Evolutionary conservation across 345 rosid species (phyloP).

Genomic region (Abelmoschus esculentus): DNA sequence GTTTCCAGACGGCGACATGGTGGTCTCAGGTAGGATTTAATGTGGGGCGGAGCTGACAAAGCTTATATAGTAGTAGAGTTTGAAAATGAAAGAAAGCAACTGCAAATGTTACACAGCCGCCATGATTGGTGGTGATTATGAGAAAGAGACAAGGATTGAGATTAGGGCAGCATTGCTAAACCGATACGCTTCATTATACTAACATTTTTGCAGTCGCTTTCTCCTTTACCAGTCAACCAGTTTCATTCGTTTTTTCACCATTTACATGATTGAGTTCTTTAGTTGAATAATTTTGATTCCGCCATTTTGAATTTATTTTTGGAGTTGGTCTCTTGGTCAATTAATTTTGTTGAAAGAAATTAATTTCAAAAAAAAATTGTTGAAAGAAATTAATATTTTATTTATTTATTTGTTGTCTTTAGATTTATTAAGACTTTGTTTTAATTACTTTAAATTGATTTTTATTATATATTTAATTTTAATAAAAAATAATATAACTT

Average conservation of each 20-base stretch:
- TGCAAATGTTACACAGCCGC: background rate
- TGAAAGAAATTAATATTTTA: too few species aligned
- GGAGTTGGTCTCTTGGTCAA: too few species aligned
- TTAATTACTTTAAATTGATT: too few species aligned
- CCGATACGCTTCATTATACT: background rate
- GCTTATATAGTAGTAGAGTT: background rate
- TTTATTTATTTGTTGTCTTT: too few species aligned
- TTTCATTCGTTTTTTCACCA: background rate
- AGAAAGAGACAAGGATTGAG: background rate
- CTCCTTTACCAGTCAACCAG: background rate
- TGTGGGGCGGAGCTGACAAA: background rate
- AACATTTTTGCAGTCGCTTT: background rate
- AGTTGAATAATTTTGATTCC: too few species aligned
- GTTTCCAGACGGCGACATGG: constrained; percentile 28
- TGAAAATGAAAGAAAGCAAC: background rate
- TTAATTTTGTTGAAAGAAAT: too few species aligned
- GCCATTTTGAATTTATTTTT: too few species aligned
- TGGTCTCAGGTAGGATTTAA: constrained; percentile 10
- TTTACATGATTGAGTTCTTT: background rate
- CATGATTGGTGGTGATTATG: background rate
- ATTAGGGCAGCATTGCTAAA: background rate
- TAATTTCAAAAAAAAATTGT: too few species aligned
- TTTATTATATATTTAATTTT: too few species aligned
- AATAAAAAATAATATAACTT: too few species aligned
- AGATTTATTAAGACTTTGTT: too few species aligned